Percentiles rank a stretch among this genome's conserved stretches.
phyloP scores from a whole-genome alignment of 495 filamentous ascomycete species.

The Lepidopterella palustris region DNA sequence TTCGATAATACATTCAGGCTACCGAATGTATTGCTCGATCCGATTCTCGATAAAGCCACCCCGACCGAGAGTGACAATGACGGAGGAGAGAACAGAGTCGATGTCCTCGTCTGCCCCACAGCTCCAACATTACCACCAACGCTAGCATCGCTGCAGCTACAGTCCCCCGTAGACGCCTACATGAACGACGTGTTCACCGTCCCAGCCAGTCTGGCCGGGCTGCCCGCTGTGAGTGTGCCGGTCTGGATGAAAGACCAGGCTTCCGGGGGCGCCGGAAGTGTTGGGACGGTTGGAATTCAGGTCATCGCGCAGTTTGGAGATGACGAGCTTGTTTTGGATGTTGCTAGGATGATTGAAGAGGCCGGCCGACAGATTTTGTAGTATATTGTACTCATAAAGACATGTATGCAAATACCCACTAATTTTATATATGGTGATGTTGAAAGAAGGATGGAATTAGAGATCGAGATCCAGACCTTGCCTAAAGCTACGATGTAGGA shows the following conservation, averaged over 20 bases:
- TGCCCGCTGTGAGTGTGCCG: constrained; percentile 84
- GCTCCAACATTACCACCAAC: constrained; percentile 70
- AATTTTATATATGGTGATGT: no score
- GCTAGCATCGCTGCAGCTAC: constrained; percentile 43
- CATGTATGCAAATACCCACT: no score
- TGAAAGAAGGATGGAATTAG: no score
- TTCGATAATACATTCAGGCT: constrained; percentile 72
- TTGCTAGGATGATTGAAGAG: constrained; percentile 36
- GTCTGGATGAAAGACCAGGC: constrained; percentile 43
- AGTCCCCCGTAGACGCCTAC: constrained; percentile 54
- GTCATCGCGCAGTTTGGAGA: constrained; percentile 88
- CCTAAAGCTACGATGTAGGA: no score
- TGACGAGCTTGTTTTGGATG: constrained; percentile 58
- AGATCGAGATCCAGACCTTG: no score
- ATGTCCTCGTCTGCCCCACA: constrained; percentile 84
- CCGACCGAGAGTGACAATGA: constrained; percentile 34
- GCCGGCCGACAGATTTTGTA: not conserved
- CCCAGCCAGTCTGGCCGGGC: constrained; percentile 83
- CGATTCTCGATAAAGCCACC: constrained; percentile 34
- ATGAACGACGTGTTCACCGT: constrained; percentile 95
- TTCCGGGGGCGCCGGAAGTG: constrained; percentile 29
- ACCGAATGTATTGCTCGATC: constrained; percentile 56
- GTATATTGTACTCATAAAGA: not conserved
- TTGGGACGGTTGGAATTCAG: constrained; percentile 61
- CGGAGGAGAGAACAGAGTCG: constrained; percentile 53